A percentile compares a stretch with the other conserved stretches of the same genome.
Evolutionary conservation across 192 early-diverging fungal species (phyloP).

Genomic region (Coemansia sp.): DNA sequence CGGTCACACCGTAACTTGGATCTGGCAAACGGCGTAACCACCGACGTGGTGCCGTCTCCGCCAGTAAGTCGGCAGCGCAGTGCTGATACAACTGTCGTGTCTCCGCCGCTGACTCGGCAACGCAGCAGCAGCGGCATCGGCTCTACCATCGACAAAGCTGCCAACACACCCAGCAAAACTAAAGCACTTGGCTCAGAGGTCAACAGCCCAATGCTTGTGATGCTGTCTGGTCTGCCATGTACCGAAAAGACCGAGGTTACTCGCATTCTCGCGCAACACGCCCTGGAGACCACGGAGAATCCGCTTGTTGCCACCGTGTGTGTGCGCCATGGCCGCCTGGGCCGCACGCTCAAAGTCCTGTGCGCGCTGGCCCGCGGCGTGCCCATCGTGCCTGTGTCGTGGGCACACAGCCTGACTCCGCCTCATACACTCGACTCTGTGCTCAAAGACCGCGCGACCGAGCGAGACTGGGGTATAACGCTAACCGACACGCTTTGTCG

Average conservation of each 20-base stretch:
- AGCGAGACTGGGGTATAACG: conserved; percentile 33
- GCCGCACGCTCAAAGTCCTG: conserved; percentile 46
- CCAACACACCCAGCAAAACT: no score
- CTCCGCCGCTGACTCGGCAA: neutral
- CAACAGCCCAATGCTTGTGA: neutral
- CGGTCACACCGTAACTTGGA: neutral
- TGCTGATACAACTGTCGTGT: neutral
- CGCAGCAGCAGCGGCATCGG: neutral
- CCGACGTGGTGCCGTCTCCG: neutral
- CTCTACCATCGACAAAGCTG: neutral
- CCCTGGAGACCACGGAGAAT: conserved; percentile 24
- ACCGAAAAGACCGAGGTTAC: neutral
- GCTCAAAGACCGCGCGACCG: conserved; percentile 22
- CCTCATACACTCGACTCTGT: neutral
- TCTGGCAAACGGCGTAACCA: neutral
- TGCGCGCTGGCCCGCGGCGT: conserved; percentile 43
- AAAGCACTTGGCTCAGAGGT: no score
- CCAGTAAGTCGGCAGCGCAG: conserved; percentile 2
- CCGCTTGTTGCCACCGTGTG: conserved; percentile 34
- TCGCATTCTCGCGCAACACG: conserved; percentile 5
- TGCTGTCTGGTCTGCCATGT: conserved; percentile 21
- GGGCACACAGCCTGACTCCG: conserved; percentile 6
- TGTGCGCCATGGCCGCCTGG: conserved; percentile 25
- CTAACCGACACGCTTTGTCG: conserved; percentile 17
- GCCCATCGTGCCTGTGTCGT: conserved; percentile 23